Evolutionary conservation across 1,284 basidiomycete genomes (phyloP), one percentile per base, ranked within the genome.

Genomic region (Microbotryum violaceum): DNA sequence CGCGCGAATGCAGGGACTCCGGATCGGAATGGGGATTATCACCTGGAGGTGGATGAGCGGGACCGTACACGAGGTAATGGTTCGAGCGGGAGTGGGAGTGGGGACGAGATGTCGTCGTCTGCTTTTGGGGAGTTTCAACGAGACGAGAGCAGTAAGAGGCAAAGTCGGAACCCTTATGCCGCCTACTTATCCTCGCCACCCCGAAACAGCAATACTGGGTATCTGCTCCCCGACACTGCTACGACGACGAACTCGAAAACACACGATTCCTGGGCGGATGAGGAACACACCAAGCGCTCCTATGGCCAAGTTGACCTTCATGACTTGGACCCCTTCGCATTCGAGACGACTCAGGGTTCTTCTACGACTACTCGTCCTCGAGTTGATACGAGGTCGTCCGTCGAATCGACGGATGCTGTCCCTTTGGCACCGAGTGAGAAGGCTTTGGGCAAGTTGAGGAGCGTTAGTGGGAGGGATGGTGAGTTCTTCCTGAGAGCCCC

Each of bases 361-460:
- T 42, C 37, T 42, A 5, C 37, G 12, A 18, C 37, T 12, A 42
- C 37, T 42, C 37, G 37, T 18, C 37, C 37, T 42, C 12, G 12
- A 18, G 16, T 42, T 18, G 37, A 42, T 42, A 42, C 37, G 37
- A 42, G 16, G 16, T 14, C 37, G 16, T 42, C 37, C 18, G 14
- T 42, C 37, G 37, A 42, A 4, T 42, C 37, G 37, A 42, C 37
- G 3, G 37, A 42, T 42, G 37, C 14, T 18, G 37, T 42, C 16
- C 37, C 37, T 12, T 42, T 16, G 37, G 37, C 16, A 42, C 70
- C 70, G 9, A 64, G 62, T 12, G 63, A 55, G 47, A 70, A 70
- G 45, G 70, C 70, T 20, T 51, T 71, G n/a, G 70, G 70, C 16
- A 71, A 71, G 56, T n/a, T 71, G 27, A 61, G 70, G 25, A 52